These are phyloP conservation scores for Epichloe sibirici DNA, from an alignment of 2,329 filamentous ascomycete genomes.

Conservation along the genomic window DNA sequence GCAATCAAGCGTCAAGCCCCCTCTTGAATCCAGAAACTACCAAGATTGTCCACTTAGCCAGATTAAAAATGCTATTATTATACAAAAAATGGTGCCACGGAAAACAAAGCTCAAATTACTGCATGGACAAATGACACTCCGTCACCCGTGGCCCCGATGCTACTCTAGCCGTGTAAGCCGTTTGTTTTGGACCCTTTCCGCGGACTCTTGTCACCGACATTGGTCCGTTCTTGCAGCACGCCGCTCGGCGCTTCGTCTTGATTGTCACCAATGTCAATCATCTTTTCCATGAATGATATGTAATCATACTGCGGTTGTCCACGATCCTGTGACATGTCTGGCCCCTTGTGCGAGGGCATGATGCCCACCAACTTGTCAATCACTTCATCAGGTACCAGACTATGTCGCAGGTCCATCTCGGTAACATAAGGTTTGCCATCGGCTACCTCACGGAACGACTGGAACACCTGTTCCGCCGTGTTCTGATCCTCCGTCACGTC, in stretches of 20 bases:
- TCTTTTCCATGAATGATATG: slow-evolving; percentile 89
- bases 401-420: slow-evolving; percentile 90
- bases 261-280: slow-evolving; percentile 40
- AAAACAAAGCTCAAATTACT: not conserved
- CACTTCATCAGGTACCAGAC: slow-evolving; percentile 89
- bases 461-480: slow-evolving; percentile 95
- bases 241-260: slow-evolving; percentile 16
- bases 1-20: not conserved
- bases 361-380: slow-evolving; percentile 84
- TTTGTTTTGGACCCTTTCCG: slow-evolving; percentile 23
- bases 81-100: slow-evolving; percentile 1
- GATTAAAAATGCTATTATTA: slow-evolving; percentile 1
- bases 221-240: slow-evolving; percentile 24
- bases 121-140: not conserved
- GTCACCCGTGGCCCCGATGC: not conserved
- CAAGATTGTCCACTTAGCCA: not conserved
- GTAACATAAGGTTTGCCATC: slow-evolving; percentile 99
- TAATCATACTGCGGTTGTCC: slow-evolving; percentile 88
- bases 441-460: slow-evolving; percentile 93
- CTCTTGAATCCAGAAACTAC: not conserved
- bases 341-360: slow-evolving; percentile 74
- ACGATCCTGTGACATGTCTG: slow-evolving; percentile 75
- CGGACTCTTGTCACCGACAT: slow-evolving; percentile 20
- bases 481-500: slow-evolving; percentile 98
- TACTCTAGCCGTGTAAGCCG: slow-evolving; percentile 12